A percentile compares a stretch with the other conserved stretches of the same genome.
Conservation (phyloP, 2,329 filamentous ascomycete genomes). For the Phialophora tarda region DNA sequence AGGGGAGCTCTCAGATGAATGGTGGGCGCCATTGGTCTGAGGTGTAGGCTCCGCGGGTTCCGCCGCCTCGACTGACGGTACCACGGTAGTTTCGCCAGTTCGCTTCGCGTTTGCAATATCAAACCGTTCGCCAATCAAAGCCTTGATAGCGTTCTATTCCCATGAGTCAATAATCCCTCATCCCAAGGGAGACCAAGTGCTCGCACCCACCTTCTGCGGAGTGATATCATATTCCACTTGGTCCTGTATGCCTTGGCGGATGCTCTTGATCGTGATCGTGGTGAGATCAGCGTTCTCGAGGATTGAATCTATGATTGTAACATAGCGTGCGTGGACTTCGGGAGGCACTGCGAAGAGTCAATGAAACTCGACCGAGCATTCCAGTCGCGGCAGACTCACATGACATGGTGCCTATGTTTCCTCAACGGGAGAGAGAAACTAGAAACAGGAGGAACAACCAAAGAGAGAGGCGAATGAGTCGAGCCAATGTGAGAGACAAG, state of each 20-base stretch:
- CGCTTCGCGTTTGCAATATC: constrained; percentile 67
- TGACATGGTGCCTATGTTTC: constrained; percentile 27
- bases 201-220: constrained; percentile 61
- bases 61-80: constrained; percentile 41
- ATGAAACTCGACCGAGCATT: background rate
- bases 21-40: constrained; percentile 46
- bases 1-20: constrained; percentile 44
- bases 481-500: constrained; percentile 15
- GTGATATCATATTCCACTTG: constrained; percentile 66
- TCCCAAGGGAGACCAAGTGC: background rate
- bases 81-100: constrained; percentile 48
- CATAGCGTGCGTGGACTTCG: constrained; percentile 58
- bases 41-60: constrained; percentile 34
- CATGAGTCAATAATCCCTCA: constrained; percentile 6
- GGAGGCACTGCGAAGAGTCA: constrained; percentile 51
- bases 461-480: background rate
- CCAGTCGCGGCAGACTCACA: constrained; percentile 21
- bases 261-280: constrained; percentile 69
- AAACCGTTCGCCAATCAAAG: constrained; percentile 74
- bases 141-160: constrained; percentile 69
- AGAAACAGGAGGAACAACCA: background rate
- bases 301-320: constrained; percentile 67
- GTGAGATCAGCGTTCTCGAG: constrained; percentile 65
- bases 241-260: constrained; percentile 67
- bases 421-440: background rate